phyloP scores from a whole-genome alignment of 192 early-diverging fungal species.

The Oehlia diaphana region DNA sequence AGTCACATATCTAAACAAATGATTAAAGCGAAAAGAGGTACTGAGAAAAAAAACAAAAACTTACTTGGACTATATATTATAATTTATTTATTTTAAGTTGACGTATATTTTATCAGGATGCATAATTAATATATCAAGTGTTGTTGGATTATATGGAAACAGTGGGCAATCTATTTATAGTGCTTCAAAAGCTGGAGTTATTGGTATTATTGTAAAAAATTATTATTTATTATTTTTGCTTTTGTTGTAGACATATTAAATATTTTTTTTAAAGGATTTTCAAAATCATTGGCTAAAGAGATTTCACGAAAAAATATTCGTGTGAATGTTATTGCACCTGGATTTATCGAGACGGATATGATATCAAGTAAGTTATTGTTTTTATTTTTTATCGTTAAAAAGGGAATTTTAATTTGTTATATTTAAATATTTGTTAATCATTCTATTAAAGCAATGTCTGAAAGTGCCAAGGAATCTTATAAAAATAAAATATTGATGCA shows the following conservation, averaged over 20 bases:
- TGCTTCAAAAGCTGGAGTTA: constrained; percentile 82
- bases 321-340: constrained; percentile 85
- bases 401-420: no score
- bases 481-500: not conserved
- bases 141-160: constrained; percentile 75
- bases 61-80: no score
- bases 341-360: constrained; percentile 86
- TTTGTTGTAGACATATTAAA: not conserved
- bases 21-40: constrained; percentile 57
- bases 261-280: constrained; percentile 59
- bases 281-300: constrained; percentile 81
- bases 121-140: constrained; percentile 87
- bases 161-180: constrained; percentile 73
- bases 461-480: not conserved
- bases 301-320: constrained; percentile 67
- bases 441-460: not conserved
- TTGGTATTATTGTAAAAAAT: constrained; percentile 50
- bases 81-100: no score
- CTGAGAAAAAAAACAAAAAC: no score
- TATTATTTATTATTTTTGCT: not conserved
- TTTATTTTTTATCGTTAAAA: no score
- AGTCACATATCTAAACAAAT: constrained; percentile 57
- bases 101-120: constrained; percentile 42
- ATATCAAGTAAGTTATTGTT: constrained; percentile 46
- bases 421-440: no score